Conservation (phyloP, 768 basidiomycete species). For the Favolaschia claudopus region DNA sequence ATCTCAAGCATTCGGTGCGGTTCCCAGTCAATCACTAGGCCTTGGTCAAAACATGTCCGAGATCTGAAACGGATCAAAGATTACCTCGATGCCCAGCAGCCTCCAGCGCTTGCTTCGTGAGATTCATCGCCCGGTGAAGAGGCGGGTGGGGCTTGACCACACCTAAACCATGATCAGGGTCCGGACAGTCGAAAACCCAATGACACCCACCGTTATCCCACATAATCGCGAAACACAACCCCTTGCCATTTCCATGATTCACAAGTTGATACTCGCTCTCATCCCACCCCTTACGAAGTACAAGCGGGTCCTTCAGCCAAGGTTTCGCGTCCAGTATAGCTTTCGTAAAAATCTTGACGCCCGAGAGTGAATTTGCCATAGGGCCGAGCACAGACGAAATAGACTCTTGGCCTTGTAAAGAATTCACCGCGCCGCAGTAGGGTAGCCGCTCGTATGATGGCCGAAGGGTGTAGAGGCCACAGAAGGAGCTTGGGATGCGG, state of each 20-base stretch:
- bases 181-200: neutral
- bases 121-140: slow-evolving; percentile 56
- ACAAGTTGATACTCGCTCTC: slow-evolving; percentile 51
- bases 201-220: slow-evolving; percentile 49
- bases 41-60: neutral
- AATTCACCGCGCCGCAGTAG: slow-evolving; percentile 59
- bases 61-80: neutral
- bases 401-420: slow-evolving; percentile 62
- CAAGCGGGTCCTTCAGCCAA: slow-evolving; percentile 63
- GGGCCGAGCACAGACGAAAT: slow-evolving; percentile 66
- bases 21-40: slow-evolving; percentile 74
- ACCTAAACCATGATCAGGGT: slow-evolving; percentile 26
- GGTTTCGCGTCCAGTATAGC: slow-evolving; percentile 58
- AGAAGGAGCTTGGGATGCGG: slow-evolving; percentile 64
- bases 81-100: slow-evolving; percentile 59
- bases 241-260: slow-evolving; percentile 53
- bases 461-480: slow-evolving; percentile 65
- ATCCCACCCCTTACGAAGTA: slow-evolving; percentile 56
- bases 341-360: slow-evolving; percentile 60
- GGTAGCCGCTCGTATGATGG: slow-evolving; percentile 65
- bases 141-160: slow-evolving; percentile 61
- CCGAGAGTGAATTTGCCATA: slow-evolving; percentile 57
- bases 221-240: slow-evolving; percentile 59
- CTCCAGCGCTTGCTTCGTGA: slow-evolving; percentile 52
- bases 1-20: slow-evolving; percentile 62